These are phyloP conservation scores for Silene uniflora DNA, from an alignment of 148 eudicot species.

Conservation along the genomic window DNA sequence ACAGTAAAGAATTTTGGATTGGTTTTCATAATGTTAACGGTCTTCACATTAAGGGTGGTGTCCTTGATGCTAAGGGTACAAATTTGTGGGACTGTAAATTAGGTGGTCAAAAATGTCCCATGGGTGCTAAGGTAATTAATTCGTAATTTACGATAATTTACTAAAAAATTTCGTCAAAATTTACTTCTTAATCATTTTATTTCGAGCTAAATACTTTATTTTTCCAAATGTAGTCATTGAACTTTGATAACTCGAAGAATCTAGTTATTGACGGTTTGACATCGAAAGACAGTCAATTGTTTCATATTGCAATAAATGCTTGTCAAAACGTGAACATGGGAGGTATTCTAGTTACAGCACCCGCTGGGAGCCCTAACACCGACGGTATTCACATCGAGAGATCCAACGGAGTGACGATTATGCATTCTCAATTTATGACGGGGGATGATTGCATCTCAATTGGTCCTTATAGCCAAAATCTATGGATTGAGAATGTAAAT, in stretches of 20 bases:
- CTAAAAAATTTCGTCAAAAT: too few relatives aligned
- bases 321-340: conserved; percentile 33
- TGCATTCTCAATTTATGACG: conserved; percentile 32
- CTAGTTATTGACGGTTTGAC: conserved; percentile 33
- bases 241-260: conserved; percentile 40
- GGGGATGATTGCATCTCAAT: conserved; percentile 60
- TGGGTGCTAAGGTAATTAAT: neutral
- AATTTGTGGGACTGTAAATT: conserved; percentile 24
- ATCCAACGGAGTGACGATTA: conserved; percentile 35
- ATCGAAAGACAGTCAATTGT: conserved; percentile 44
- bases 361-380: conserved; percentile 34
- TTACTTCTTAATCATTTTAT: too few relatives aligned
- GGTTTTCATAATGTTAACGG: conserved; percentile 28
- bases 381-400: conserved; percentile 28
- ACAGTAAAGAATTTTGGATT: conserved; percentile 28
- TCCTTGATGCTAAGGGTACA: conserved; percentile 34
- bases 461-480: conserved; percentile 32
- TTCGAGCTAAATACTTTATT: too few relatives aligned
- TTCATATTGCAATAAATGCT: conserved; percentile 35
- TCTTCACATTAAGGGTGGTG: conserved; percentile 34
- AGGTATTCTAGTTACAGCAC: conserved; percentile 26
- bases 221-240: conserved; percentile 24
- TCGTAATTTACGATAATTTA: too few relatives aligned
- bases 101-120: neutral
- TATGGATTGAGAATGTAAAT: conserved; percentile 39